These are phyloP conservation scores for Colletotrichum tanaceti DNA, from an alignment of 2,329 filamentous ascomycete species.

Conservation along the genomic window DNA sequence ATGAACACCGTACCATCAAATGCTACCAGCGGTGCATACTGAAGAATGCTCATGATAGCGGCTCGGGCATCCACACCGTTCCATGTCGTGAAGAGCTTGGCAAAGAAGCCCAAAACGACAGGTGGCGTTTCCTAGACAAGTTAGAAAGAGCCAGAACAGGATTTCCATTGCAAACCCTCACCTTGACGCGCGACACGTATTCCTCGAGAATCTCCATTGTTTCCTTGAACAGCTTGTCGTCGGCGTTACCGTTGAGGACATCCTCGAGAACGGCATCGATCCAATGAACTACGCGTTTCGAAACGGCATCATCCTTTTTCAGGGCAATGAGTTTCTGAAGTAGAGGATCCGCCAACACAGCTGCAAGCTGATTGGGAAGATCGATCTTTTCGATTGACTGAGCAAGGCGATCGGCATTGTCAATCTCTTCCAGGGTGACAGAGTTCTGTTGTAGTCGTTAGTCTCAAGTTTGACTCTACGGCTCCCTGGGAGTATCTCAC, in stretches of 20 bases:
- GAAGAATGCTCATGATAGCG: conserved; percentile 68
- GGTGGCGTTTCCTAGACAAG: conserved; percentile 49
- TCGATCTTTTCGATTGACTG: conserved; percentile 81
- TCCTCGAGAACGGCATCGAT: conserved; percentile 67
- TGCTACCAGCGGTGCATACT: conserved; percentile 63
- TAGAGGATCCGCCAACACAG: conserved; percentile 79
- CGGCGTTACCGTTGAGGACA: conserved; percentile 62
- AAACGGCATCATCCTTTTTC: conserved; percentile 64
- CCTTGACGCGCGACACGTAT: conserved; percentile 68
- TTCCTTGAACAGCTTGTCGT: conserved; percentile 62
- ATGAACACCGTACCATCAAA: conserved; percentile 63
- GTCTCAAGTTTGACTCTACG: neutral
- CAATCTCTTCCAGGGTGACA: conserved; percentile 81
- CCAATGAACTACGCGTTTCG: conserved; percentile 69
- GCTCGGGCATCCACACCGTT: conserved; percentile 67
- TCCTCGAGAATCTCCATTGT: conserved; percentile 66
- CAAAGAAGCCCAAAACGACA: conserved; percentile 62
- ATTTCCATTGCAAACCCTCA: conserved; percentile 46
- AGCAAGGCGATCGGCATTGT: conserved; percentile 76
- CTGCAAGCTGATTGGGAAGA: conserved; percentile 83
- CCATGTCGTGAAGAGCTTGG: conserved; percentile 69
- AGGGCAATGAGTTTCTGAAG: conserved; percentile 82
- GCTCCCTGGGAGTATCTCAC: conserved; percentile 50
- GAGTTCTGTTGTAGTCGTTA: conserved; percentile 59
- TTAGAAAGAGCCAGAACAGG: conserved; percentile 19